phyloP scores from a whole-genome alignment of 805 yeast species.

The Hanseniaspora mollemarum region DNA sequence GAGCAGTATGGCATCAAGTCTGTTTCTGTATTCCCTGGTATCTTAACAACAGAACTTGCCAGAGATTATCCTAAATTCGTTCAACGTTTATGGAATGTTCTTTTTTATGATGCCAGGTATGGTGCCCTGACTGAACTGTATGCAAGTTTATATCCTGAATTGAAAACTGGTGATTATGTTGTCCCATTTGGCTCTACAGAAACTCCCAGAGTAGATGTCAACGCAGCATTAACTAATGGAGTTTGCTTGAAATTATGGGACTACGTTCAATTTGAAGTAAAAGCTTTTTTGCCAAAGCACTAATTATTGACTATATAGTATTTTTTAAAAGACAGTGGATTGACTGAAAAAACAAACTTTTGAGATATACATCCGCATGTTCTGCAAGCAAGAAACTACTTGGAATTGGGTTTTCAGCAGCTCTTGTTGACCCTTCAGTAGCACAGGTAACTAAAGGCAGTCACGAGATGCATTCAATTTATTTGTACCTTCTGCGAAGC shows the following conservation, averaged over 20 bases:
- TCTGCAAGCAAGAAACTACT: too few species aligned
- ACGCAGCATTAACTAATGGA: constrained; percentile 24
- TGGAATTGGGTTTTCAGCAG: too few species aligned
- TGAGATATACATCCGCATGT: too few species aligned
- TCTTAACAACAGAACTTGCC: constrained; percentile 27
- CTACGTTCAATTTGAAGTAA: constrained; percentile 20
- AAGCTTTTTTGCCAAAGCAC: constrained; percentile 12
- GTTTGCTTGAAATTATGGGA: constrained; percentile 26
- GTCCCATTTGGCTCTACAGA: constrained; percentile 30
- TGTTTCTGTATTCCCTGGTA: constrained; percentile 32
- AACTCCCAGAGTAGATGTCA: constrained; percentile 26
- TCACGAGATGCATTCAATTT: too few species aligned
- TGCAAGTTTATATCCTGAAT: constrained; percentile 31
- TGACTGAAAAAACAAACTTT: background rate
- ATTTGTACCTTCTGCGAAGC: too few species aligned
- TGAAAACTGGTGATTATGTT: constrained; percentile 30
- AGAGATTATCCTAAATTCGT: constrained; percentile 22
- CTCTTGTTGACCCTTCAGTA: too few species aligned
- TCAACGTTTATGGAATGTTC: constrained; percentile 15
- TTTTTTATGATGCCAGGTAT: constrained; percentile 22
- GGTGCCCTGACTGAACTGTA: constrained; percentile 34
- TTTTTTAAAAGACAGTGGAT: background rate
- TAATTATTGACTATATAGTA: too few species aligned
- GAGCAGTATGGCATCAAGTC: constrained; percentile 28
- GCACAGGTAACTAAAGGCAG: too few species aligned